phyloP scores from a whole-genome alignment of 1,284 basidiomycete species.

The Testicularia cyperi region DNA sequence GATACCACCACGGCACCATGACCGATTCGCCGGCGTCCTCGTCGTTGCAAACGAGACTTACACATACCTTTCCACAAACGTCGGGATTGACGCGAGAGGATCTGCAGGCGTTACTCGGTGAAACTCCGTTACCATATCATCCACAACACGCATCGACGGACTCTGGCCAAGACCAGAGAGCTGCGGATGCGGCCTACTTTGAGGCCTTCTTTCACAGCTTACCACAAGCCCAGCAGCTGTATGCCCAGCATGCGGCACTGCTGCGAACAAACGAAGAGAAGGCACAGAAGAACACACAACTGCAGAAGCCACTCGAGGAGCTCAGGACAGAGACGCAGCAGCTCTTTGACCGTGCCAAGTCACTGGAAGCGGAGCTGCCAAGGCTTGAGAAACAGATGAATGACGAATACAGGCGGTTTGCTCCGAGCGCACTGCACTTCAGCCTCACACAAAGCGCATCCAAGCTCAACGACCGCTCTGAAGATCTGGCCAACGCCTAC shows the following conservation, averaged over 20 bases:
- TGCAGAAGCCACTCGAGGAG: slow-evolving; percentile 40
- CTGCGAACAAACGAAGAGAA: slow-evolving; percentile 37
- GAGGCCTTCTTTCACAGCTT: slow-evolving; percentile 46
- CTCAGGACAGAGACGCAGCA: slow-evolving; percentile 45
- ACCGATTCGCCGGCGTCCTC: slow-evolving; percentile 17
- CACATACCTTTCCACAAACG: slow-evolving; percentile 39
- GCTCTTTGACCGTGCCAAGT: slow-evolving; percentile 40
- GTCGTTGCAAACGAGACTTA: slow-evolving; percentile 27
- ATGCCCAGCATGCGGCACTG: slow-evolving; percentile 31
- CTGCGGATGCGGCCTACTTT: slow-evolving; percentile 20
- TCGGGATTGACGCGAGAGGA: slow-evolving; percentile 38
- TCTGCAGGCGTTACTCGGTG: slow-evolving; percentile 25
- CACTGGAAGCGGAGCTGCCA: slow-evolving; percentile 39
- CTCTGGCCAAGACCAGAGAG: background rate
- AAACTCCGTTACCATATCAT: slow-evolving; percentile 1
- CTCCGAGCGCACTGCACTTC: slow-evolving; percentile 43
- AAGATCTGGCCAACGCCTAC: slow-evolving; percentile 52
- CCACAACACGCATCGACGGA: background rate
- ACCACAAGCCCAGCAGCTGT: slow-evolving; percentile 30
- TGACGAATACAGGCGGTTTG: slow-evolving; percentile 48
- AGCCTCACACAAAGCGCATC: slow-evolving; percentile 35
- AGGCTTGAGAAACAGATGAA: slow-evolving; percentile 21
- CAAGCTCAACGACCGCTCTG: slow-evolving; percentile 45
- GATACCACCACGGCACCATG: no score
- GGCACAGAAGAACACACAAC: slow-evolving; percentile 39